Evolutionary conservation across 495 filamentous ascomycete species (phyloP), one percentile per base, ranked within the genome.

Genomic region (Pyrenula massariospora): DNA sequence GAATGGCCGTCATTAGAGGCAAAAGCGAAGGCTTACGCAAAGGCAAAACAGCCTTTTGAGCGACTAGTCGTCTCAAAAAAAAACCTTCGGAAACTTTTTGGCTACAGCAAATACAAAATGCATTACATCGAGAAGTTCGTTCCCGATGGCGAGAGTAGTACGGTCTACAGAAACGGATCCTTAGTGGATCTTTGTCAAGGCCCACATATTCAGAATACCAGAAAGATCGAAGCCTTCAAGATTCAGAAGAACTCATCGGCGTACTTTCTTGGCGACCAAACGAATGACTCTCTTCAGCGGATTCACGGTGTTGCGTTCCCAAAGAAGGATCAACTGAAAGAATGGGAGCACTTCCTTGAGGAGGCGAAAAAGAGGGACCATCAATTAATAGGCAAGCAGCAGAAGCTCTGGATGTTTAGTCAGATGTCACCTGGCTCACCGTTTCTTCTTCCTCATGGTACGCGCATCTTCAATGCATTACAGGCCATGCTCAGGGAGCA

Each of bases 251-350:
- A 96, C 73, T 95, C 90, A 1, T 88, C 94, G 2, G 94, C 91
- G 15, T 97, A 97, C 67, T 98, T 94, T 80, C 83, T 96, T 12
- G 94, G 94, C 25, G 90, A 96, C 68, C 83, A 90, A 58, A 80
- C 80, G 62, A 94, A 96, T 65, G 93, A 97, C 65, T 93, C 90
- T 8, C 75, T 98, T 24, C 94, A 97, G 68, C 87, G 93, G 57
- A 92, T 98, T 55, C 93, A 96, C 65, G 94, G 92, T 62, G 84
- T 98, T 52, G 94, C 90, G 22, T 98, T 96, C 71, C 94, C 94
- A 0, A 92, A 97, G 66, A 97, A 97, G 79, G 94, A 95, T 76
- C 77, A 77, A 62, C 86, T 97, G 79, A 79, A 83, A 12, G 90
- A 92, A 60, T 87, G 96, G 71, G 81, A 92, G 72, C 89, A 91